Conservation (phyloP, 495 filamentous ascomycete species). For the Podospora comata region DNA sequence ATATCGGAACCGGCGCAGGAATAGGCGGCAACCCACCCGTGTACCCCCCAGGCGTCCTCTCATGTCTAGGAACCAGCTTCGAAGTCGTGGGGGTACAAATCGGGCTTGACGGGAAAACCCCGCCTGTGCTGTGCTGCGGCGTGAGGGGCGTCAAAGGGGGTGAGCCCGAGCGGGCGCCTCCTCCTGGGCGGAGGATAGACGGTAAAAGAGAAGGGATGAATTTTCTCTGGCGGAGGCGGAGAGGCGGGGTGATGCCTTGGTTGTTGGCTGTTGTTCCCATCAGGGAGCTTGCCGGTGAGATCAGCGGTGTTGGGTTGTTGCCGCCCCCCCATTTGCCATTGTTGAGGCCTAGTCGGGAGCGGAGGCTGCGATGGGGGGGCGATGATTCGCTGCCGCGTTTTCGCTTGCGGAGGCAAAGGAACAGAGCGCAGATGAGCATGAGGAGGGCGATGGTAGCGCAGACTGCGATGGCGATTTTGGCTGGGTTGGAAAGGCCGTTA, state of each 20-base stretch:
- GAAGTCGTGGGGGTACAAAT: constrained; percentile 34
- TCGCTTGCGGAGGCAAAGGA: constrained; percentile 37
- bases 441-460: constrained; percentile 40
- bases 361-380: constrained; percentile 16
- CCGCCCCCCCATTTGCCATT: constrained; percentile 14
- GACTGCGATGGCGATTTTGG: constrained; percentile 42
- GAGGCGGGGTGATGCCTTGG: constrained; percentile 37
- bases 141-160: constrained; percentile 32
- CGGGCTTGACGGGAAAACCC: constrained; percentile 27
- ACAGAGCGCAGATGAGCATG: constrained; percentile 27
- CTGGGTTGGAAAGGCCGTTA: constrained; percentile 32
- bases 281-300: constrained; percentile 34
- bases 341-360: constrained; percentile 7
- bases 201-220: constrained; percentile 41
- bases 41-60: constrained; percentile 25
- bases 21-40: constrained; percentile 6
- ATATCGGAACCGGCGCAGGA: neutral
- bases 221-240: constrained; percentile 43
- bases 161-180: constrained; percentile 25
- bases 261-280: constrained; percentile 18
- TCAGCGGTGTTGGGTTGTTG: constrained; percentile 39
- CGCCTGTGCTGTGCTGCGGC: constrained; percentile 11
- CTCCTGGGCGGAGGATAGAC: constrained; percentile 33
- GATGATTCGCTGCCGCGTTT: constrained; percentile 19
- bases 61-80: constrained; percentile 31